Conservation (phyloP, 768 basidiomycete genomes). For the Xerocomellus chrysenteron region DNA sequence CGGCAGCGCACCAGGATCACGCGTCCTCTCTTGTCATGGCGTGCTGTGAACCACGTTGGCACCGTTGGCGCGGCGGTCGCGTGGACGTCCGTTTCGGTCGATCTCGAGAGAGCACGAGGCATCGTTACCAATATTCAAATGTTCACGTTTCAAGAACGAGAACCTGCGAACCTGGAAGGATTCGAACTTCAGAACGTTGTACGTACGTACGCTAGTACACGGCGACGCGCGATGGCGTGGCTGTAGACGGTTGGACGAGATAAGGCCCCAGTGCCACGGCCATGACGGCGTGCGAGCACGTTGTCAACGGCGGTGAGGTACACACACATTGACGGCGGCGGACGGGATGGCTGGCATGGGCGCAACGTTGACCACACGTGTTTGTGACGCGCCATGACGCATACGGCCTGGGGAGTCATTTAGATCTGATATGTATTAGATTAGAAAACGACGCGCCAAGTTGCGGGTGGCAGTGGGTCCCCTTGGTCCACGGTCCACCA, state of each 20-base stretch:
- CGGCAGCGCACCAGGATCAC: neutral
- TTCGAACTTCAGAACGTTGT: neutral
- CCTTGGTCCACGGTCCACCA: neutral
- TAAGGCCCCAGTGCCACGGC: neutral
- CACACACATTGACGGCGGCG: neutral
- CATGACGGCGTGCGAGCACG: neutral
- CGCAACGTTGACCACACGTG: slow-evolving; percentile 21
- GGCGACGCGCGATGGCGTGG: too few species aligned
- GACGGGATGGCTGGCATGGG: neutral
- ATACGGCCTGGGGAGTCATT: neutral
- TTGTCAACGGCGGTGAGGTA: neutral
- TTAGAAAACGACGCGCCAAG: neutral
- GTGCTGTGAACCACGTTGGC: neutral
- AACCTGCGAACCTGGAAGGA: neutral
- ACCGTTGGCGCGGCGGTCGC: neutral
- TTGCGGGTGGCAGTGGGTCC: too few species aligned
- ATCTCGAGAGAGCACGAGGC: neutral
- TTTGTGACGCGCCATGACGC: slow-evolving; percentile 12
- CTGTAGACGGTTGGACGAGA: neutral
- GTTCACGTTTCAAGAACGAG: neutral
- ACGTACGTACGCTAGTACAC: neutral
- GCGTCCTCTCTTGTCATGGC: neutral
- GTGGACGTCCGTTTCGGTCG: neutral
- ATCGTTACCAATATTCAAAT: neutral
- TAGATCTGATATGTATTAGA: neutral